Percentiles rank a stretch among this genome's conserved stretches.
Conservation (phyloP, 2,329 filamentous ascomycete species). For the Talaromyces sp. region DNA sequence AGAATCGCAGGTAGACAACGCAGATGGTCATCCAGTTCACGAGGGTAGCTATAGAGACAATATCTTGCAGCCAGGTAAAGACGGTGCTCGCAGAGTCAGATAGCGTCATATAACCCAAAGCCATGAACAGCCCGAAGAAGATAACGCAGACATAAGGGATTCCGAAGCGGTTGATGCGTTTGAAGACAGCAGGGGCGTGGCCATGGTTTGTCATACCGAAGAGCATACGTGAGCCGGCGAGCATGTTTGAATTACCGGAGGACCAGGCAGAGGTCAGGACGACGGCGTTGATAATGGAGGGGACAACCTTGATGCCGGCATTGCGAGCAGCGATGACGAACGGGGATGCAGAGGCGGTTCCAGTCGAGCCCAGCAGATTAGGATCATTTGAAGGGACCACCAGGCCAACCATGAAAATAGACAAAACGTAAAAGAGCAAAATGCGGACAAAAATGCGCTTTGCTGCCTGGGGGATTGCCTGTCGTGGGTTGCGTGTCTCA, state of each 20-base stretch:
- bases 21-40: constrained; percentile 56
- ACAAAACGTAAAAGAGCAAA: constrained; percentile 58
- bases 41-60: constrained; percentile 63
- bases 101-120: constrained; percentile 65
- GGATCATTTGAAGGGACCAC: constrained; percentile 19
- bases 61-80: constrained; percentile 70
- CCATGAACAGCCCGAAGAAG: constrained; percentile 55
- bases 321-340: constrained; percentile 41
- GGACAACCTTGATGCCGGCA: constrained; percentile 60
- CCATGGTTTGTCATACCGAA: constrained; percentile 61
- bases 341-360: constrained; percentile 29
- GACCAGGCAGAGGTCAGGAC: constrained; percentile 73
- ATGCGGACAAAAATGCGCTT: constrained; percentile 59
- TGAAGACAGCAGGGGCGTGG: constrained; percentile 60
- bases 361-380: constrained; percentile 18
- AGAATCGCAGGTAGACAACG: constrained; percentile 1
- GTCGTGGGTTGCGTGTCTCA: constrained; percentile 54
- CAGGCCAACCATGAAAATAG: constrained; percentile 26
- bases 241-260: constrained; percentile 73
- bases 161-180: constrained; percentile 55
- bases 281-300: constrained; percentile 72
- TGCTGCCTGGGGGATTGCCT: constrained; percentile 57
- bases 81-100: constrained; percentile 48
- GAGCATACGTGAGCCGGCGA: constrained; percentile 65
- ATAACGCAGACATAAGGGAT: constrained; percentile 60